Evolutionary conservation across 2,329 filamentous ascomycete species (phyloP).

Genomic region (Scolecobasidium constrictum): DNA sequence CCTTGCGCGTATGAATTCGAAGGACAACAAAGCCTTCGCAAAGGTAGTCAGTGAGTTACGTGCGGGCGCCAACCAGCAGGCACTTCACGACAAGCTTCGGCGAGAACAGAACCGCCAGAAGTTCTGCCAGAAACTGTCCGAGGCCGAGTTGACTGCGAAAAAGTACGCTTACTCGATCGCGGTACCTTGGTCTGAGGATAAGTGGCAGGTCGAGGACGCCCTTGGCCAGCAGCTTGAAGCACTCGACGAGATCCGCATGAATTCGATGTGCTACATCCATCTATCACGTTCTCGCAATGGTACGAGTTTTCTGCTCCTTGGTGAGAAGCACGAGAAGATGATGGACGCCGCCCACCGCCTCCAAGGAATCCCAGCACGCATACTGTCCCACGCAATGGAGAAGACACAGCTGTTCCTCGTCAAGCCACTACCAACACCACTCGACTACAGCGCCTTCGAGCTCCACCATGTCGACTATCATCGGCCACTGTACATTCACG

Average conservation of each 20-base stretch:
- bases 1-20: background rate
- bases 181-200: background rate
- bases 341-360: background rate
- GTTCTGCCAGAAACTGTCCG: background rate
- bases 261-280: slow-evolving; percentile 1
- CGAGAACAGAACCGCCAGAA: background rate
- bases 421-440: background rate
- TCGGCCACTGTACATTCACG: background rate
- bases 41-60: background rate
- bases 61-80: background rate
- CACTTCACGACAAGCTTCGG: background rate
- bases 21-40: background rate
- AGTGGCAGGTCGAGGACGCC: slow-evolving; percentile 3
- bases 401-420: slow-evolving; percentile 2
- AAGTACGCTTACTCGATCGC: background rate
- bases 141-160: background rate
- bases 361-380: background rate
- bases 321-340: background rate
- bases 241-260: slow-evolving; percentile 6
- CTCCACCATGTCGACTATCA: background rate
- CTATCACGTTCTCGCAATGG: background rate
- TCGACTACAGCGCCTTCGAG: slow-evolving; percentile 2
- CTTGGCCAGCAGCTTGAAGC: slow-evolving; percentile 4
- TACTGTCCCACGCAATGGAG: background rate
- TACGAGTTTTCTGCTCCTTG: background rate